phyloP scores from a whole-genome alignment of 2,329 filamentous ascomycete species.

The Coniochaeta sp. region DNA sequence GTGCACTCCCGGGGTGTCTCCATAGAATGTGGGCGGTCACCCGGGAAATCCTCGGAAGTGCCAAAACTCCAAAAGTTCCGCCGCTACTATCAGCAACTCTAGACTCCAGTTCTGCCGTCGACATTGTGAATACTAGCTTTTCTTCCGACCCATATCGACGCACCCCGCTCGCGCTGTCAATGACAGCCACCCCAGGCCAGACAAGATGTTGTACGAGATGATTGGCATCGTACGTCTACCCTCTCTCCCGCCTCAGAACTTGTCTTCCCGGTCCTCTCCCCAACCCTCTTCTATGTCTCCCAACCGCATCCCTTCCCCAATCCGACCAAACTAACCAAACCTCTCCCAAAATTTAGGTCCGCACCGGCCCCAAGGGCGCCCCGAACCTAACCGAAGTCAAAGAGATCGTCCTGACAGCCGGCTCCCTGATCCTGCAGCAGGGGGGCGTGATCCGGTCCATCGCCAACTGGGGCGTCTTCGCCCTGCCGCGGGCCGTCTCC shows the following conservation, averaged over 20 bases:
- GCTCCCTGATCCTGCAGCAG: slow-evolving; percentile 71
- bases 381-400: slow-evolving; percentile 79
- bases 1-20: background rate
- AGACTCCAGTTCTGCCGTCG: background rate
- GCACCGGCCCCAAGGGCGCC: slow-evolving; percentile 50
- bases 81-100: background rate
- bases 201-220: slow-evolving; percentile 89
- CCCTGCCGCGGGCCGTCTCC: slow-evolving; percentile 71
- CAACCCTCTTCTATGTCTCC: background rate
- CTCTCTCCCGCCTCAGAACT: background rate
- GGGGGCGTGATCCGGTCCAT: slow-evolving; percentile 88
- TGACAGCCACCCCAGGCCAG: slow-evolving; percentile 5
- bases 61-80: slow-evolving; percentile 5
- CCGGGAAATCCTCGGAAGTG: slow-evolving; percentile 6
- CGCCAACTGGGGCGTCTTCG: slow-evolving; percentile 91
- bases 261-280: background rate
- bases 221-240: slow-evolving; percentile 76
- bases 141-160: background rate
- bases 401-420: slow-evolving; percentile 88
- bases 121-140: background rate
- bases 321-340: background rate
- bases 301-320: slow-evolving; percentile 9
- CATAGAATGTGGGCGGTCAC: background rate
- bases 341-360: slow-evolving; percentile 56
- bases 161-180: background rate